Base-by-base conservation (phyloP, 148 eudicot species). In the Nepenthes mirabilis region DNA sequence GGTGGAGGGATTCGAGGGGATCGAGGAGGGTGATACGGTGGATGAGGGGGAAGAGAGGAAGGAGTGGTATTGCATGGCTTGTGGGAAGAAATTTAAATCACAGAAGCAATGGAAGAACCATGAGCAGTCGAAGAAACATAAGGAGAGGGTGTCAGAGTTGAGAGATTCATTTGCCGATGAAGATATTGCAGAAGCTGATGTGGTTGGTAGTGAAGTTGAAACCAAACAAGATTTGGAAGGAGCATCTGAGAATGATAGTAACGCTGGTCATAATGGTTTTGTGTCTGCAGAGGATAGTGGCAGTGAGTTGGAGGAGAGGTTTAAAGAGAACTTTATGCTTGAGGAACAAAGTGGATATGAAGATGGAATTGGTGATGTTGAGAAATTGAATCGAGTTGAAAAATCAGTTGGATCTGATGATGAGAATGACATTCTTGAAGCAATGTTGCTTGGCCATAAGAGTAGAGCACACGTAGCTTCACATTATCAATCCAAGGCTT, bases 91-190 rank as follows among this genome's bases (percentile, higher is more conserved):
- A 76, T 93, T 93, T 70, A 93, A 82, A 78, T 86, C 91, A 14
- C 97, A 93, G 48, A 93, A 89, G 71, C 99, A 93, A 63, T 93
- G 99, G 97, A 86, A 74, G 74, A 93, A 93, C 73, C 99, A 93
- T 34, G 99, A 93, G 74, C 83, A 93, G 73, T 89, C 97, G 1
- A 93, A 79, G 78, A 93, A 93, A 68, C 99, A 93, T 65, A 93
- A 89, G 78, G 96, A 93, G 70, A 89, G 74, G 78, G 90, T 93
- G 65, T 89, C 84, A 1, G 87, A 89, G 67, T 73, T 93, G 76
- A 84, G 80, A 70, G 86, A 79, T 57, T 77, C 82, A 14, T 88
- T 80, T 59, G 69, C 61, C 0, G 77, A 84, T 61, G 95, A 82
- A 13, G 66, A 8, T 48, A 23, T 57, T 36, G 72, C 59, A 58